Percentiles rank a stretch among this genome's conserved stretches.
These are phyloP conservation scores for Paecilomyces variotii DNA, from an alignment of 2,329 filamentous ascomycete genomes.

Conservation along the genomic window DNA sequence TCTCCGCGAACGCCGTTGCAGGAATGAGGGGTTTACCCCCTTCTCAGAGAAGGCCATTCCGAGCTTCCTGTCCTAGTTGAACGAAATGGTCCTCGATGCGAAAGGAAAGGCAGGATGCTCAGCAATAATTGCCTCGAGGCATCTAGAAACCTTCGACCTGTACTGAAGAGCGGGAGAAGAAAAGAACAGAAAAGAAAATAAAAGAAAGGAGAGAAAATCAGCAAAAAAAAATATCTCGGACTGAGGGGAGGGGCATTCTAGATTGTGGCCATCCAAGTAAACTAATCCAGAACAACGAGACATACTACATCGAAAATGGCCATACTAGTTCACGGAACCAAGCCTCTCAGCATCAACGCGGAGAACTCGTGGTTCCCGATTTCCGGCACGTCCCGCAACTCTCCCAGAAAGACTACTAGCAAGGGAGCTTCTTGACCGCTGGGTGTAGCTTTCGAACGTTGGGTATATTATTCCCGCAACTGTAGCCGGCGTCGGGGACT, in stretches of 20 bases:
- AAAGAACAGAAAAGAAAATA: not conserved
- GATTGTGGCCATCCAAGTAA: not conserved
- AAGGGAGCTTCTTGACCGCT: not conserved
- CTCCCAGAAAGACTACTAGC: not conserved
- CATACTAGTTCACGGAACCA: not conserved
- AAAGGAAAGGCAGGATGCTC: not conserved
- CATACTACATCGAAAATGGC: not conserved
- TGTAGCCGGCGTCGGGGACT: not conserved
- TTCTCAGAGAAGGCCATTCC: not conserved
- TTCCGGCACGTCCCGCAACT: not conserved
- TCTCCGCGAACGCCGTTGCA: not conserved
- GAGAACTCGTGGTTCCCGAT: not conserved
- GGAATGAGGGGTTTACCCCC: not conserved
- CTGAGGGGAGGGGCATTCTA: not conserved
- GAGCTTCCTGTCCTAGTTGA: not conserved
- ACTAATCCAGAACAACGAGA: not conserved
- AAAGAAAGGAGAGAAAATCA: not conserved
- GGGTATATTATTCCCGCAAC: not conserved
- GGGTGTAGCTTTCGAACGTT: not conserved
- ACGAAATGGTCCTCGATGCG: not conserved
- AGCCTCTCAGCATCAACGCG: not conserved
- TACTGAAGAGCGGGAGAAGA: not conserved
- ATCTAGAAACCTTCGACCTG: not conserved
- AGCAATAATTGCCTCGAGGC: not conserved
- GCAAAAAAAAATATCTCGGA: not conserved